Base-by-base conservation (phyloP, 164 flowering plant species). In the Saururus chinensis region DNA sequence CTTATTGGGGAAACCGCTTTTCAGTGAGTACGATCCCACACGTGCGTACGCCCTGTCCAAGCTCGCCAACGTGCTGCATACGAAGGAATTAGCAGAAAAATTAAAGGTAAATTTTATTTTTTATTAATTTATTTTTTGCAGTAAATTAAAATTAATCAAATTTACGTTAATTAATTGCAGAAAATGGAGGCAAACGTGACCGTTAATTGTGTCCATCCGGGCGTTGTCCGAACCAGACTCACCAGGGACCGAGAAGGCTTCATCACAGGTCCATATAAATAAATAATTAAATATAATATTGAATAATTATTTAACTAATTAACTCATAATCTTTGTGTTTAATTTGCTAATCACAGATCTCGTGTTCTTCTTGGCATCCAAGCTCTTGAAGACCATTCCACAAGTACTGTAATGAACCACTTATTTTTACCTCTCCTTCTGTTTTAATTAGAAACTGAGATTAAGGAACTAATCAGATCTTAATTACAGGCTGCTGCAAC, bases 211-310 rank as follows among this genome's bases (percentile, higher is more conserved):
- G 93, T 95, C 41, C 96, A 95, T 79, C 99, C 99, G 4, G 99
- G 99, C 8, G 71, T 95, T 10, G 97, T 87, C 16, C 71, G 89
- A 68, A 95, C 99, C 53, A 68, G 92, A 48, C 96, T 95, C 65
- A 95, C 96, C n/a, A 79, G 97, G 73, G 97, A 95, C 40, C 84
- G 92, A 42, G 96, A 93, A 76, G 96, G 97, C 62, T n/a, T 88
- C 20, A 37, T 80, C 26, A 91, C 99, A 49, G 98, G 98, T 87
- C 9, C 60, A 10, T 10, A 42, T 42, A 42, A 10, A 4, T 42
- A 42, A 10, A 10, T 42, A n/a, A n/a, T n/a, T n/a, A 42, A 42
- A 42, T 6, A 30, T 30, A 30, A 30, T 30, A 30, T 30, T 30
- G n/a, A n/a, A n/a, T n/a, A n/a, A n/a, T n/a, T n/a, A n/a, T n/a